Evolutionary conservation across 2,329 filamentous ascomycete genomes (phyloP).

Genomic region (Geosmithia flava): DNA sequence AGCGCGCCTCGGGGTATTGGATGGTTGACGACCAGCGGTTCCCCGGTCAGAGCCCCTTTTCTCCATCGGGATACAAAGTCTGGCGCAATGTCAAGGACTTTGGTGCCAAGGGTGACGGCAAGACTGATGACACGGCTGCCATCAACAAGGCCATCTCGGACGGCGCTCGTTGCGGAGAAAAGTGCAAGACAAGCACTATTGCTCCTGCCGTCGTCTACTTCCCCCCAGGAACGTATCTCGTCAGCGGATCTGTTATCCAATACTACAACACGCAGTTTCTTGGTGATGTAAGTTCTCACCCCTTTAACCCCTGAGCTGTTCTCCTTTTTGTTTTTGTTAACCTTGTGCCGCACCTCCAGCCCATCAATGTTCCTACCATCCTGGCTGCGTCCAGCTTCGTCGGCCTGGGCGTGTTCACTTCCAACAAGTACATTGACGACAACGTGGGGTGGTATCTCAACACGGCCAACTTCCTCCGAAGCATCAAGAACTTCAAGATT

Average conservation of each 20-base stretch:
- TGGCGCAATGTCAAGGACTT: constrained; percentile 63
- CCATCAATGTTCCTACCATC: constrained; percentile 32
- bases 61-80: constrained; percentile 41
- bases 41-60: constrained; percentile 11
- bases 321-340: background rate
- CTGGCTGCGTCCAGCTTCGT: constrained; percentile 37
- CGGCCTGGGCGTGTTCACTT: constrained; percentile 42
- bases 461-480: constrained; percentile 48
- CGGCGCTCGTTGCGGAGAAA: constrained; percentile 57
- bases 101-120: constrained; percentile 50
- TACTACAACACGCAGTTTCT: constrained; percentile 70
- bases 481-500: constrained; percentile 48
- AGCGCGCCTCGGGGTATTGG: background rate
- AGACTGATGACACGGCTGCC: constrained; percentile 66
- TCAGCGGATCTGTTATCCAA: constrained; percentile 60
- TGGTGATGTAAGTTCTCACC: constrained; percentile 41
- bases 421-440: constrained; percentile 16
- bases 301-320: background rate
- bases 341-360: constrained; percentile 22
- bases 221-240: constrained; percentile 67
- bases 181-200: constrained; percentile 67
- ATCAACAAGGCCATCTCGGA: constrained; percentile 69
- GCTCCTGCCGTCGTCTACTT: constrained; percentile 77
- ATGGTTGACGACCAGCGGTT: background rate
- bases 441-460: constrained; percentile 1